These are phyloP conservation scores for Colletotrichum spinosum DNA, from an alignment of 2,329 filamentous ascomycete species.

Conservation along the genomic window DNA sequence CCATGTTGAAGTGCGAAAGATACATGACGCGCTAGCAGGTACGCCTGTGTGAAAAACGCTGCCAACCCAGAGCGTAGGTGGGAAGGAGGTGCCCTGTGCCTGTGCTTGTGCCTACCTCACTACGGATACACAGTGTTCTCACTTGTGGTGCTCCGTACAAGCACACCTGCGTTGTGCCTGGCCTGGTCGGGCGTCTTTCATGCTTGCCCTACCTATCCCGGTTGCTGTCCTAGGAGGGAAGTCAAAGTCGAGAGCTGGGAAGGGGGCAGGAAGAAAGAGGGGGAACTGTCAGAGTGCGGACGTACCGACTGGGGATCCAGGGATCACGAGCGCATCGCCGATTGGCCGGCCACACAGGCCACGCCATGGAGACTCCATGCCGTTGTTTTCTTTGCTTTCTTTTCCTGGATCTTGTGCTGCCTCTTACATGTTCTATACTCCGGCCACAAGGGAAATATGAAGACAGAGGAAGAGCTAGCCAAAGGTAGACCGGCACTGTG, in stretches of 20 bases:
- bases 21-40: slow-evolving; percentile 1
- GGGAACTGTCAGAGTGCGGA: slow-evolving; percentile 5
- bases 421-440: neutral
- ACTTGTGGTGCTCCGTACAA: too few relatives aligned
- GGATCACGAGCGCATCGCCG: slow-evolving; percentile 19
- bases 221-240: slow-evolving; percentile 15
- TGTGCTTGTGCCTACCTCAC: too few relatives aligned
- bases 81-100: slow-evolving; percentile 11
- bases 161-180: slow-evolving; percentile 1
- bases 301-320: slow-evolving; percentile 28
- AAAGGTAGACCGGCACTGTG: too few relatives aligned
- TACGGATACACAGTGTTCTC: too few relatives aligned
- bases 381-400: neutral
- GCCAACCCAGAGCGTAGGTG: slow-evolving; percentile 1
- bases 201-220: slow-evolving; percentile 6
- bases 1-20: too few relatives aligned
- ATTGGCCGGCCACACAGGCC: slow-evolving; percentile 17
- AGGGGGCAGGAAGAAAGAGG: neutral
- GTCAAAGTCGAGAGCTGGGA: neutral
- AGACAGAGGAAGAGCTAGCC: neutral
- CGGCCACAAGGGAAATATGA: too few relatives aligned
- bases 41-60: neutral
- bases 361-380: slow-evolving; percentile 13
- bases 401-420: slow-evolving; percentile 1
- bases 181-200: slow-evolving; percentile 1